A percentile compares a stretch with the other conserved stretches of the same genome.
These are phyloP conservation scores for Backusella australiensis DNA, from an alignment of 192 early-diverging fungal genomes.

Conservation along the genomic window DNA sequence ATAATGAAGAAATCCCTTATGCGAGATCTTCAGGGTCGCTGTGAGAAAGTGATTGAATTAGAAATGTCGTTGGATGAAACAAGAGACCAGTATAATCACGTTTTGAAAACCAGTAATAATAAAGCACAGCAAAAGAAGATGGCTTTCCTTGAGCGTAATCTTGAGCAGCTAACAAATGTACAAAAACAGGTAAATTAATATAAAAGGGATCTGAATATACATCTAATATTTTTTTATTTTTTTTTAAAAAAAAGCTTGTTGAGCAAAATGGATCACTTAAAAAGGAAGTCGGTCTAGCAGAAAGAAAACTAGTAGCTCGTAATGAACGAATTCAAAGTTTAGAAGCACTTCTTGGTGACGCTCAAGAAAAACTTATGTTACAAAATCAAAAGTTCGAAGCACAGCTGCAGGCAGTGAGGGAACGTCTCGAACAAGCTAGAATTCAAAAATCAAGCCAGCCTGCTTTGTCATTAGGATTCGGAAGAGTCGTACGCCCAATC, in stretches of 20 bases:
- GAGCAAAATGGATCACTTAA: conserved; percentile 95
- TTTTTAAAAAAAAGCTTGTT: conserved; percentile 57
- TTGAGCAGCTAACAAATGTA: conserved; percentile 94
- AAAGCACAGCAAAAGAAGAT: conserved; percentile 91
- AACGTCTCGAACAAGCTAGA: conserved; percentile 79
- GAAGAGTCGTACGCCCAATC: conserved; percentile 84
- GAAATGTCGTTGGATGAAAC: conserved; percentile 96
- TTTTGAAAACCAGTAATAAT: conserved; percentile 78
- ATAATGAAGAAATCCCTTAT: conserved; percentile 98
- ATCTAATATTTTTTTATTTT: not conserved
- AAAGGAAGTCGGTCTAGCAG: conserved; percentile 86
- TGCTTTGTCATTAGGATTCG: conserved; percentile 32
- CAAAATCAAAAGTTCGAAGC: conserved; percentile 64
- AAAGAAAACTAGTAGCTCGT: conserved; percentile 87
- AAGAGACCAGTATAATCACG: conserved; percentile 87
- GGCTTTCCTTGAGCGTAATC: conserved; percentile 93
- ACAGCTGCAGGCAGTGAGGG: conserved; percentile 55
- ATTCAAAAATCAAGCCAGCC: conserved; percentile 33
- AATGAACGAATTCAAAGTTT: conserved; percentile 92
- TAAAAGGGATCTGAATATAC: not conserved
- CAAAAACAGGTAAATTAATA: conserved; percentile 73
- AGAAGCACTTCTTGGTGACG: conserved; percentile 78
- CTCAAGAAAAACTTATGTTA: conserved; percentile 75
- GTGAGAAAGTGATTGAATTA: conserved; percentile 97
- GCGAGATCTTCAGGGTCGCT: conserved; percentile 95